These are phyloP conservation scores for Botryobasidium botryosum DNA, from an alignment of 768 basidiomycete genomes.

Conservation along the genomic window DNA sequence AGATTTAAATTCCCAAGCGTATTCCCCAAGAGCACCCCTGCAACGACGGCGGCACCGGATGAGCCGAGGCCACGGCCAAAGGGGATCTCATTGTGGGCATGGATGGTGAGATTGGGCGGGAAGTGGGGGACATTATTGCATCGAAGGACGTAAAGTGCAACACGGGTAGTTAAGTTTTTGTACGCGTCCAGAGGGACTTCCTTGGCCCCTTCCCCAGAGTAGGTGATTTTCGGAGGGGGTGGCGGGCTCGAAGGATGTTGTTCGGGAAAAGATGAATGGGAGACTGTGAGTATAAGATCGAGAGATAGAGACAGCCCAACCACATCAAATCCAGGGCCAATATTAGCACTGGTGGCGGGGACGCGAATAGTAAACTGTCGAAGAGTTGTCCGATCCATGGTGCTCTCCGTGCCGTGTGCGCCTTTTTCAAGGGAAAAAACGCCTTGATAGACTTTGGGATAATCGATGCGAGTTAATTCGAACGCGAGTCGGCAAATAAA, in stretches of 20 bases:
- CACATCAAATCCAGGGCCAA: constrained; percentile 97
- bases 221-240: constrained; percentile 44
- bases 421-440: too few relatives aligned
- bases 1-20: constrained; percentile 62
- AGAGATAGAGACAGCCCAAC: constrained; percentile 94
- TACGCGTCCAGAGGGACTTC: constrained; percentile 90
- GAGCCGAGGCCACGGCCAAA: constrained; percentile 96
- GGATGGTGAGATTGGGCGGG: constrained; percentile 58
- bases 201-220: constrained; percentile 74
- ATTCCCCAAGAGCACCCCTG: constrained; percentile 81
- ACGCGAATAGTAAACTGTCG: constrained; percentile 50
- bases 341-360: constrained; percentile 96
- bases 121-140: constrained; percentile 62
- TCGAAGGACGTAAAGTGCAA: constrained; percentile 94
- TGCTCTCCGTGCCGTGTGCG: too few relatives aligned
- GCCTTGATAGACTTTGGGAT: too few relatives aligned
- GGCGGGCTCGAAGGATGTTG: constrained; percentile 18
- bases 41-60: constrained; percentile 97
- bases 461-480: too few relatives aligned
- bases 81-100: constrained; percentile 83
- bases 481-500: too few relatives aligned
- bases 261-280: constrained; percentile 19
- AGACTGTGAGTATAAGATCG: constrained; percentile 58
- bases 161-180: constrained; percentile 93
- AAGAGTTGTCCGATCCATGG: not conserved